Conservation (phyloP, 345 rosid species). For the Gynandropsis gynandra region DNA sequence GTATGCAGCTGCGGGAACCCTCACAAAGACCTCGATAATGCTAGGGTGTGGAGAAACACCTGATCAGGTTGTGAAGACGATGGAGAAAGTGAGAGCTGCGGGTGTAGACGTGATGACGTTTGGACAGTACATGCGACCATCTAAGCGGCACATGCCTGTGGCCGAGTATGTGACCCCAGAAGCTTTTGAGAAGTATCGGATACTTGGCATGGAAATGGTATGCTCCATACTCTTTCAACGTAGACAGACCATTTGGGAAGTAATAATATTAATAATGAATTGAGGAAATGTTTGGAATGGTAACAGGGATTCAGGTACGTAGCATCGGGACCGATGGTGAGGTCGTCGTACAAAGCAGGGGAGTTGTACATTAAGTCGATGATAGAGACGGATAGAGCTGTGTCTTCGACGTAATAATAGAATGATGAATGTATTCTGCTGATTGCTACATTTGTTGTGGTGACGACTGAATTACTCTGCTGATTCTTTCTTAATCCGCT, state of each 20-base stretch:
- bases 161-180: conserved; percentile 91
- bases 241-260: no score
- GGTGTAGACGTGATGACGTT: conserved; percentile 99
- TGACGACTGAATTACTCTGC: no score
- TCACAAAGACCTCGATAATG: conserved; percentile 94
- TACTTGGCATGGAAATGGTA: conserved; percentile 97
- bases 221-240: conserved; percentile 4
- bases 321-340: conserved; percentile 98
- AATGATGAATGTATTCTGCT: no score
- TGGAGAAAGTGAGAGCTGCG: conserved; percentile 95
- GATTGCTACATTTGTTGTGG: no score
- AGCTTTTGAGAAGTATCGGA: conserved; percentile 79
- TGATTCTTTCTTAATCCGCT: no score
- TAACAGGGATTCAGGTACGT: conserved; percentile 91
- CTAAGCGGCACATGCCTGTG: conserved; percentile 95
- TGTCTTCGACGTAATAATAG: conserved; percentile 26
- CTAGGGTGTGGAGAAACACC: conserved; percentile 99
- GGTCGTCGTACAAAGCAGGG: conserved; percentile 98
- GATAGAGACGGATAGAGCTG: conserved; percentile 86
- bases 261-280: no score
- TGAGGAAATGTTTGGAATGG: conserved; percentile 10
- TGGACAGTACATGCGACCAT: conserved; percentile 98
- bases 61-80: conserved; percentile 77
- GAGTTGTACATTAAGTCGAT: conserved; percentile 96
- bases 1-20: conserved; percentile 67